Base-by-base conservation (phyloP, 2,329 filamentous ascomycete genomes). In the Pezicula carpinea region DNA sequence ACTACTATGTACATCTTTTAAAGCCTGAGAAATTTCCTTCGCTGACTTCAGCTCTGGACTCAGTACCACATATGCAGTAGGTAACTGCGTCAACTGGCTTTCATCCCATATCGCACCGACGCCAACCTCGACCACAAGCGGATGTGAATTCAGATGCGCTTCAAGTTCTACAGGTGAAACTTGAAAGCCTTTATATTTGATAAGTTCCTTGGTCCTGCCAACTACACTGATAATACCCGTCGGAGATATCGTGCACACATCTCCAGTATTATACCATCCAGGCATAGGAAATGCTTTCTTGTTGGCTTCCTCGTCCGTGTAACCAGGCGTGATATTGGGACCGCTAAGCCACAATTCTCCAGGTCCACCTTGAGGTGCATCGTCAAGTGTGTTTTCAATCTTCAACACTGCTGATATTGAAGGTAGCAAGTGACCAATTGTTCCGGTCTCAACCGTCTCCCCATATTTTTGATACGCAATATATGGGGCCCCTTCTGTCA, bases 31-130 rank as follows among this genome's bases (percentile, higher is more conserved):
- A 29, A 29, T 29, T 3, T 29, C 26, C 26, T 29, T 29, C 26
- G 10, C 26, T 29, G 26, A 29, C 13, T 8, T 29, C 8, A 29
- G 8, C 26, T 29, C 8, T 40, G 43, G 43, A 22, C 29, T 40
- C 10, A 39, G 4, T 14, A 80, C 73, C 15, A 83, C 67, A 58
- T 83, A 85, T 18, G 80, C 81, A 22, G 79, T 69, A n/a, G 80
- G 80, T 13, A 70, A 62, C 59, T 84, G 80, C 48, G 77, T 76
- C 32, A 73, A 71, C 2, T 42, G 19, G 5, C 53, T 52, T 7
- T 49, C 53, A 48, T 33, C 54, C 48, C 55, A 67, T 8, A 82
- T 70, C 0, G 69, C 70, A 35, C 75, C 71, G 18, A 76, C 72
- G 7, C 69, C 69, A 1, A 69, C 70, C 53, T 76, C 73, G 1